Evolutionary conservation across 2,329 filamentous ascomycete genomes (phyloP).

Genomic region (Graphilbum fragrans): DNA sequence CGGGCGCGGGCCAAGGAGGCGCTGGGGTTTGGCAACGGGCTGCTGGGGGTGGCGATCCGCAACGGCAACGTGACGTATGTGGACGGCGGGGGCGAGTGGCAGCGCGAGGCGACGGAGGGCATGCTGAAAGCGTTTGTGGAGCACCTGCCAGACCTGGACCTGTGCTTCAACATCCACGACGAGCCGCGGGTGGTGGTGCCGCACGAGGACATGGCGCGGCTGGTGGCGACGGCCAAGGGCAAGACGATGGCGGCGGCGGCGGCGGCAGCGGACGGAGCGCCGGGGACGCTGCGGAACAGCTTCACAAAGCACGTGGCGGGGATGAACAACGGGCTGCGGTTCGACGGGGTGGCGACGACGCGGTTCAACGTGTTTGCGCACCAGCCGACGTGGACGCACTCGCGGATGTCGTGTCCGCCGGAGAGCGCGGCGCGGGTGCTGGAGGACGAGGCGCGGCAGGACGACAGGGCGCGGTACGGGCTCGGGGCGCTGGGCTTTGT

Average conservation of each 20-base stretch:
- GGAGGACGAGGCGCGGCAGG: slow-evolving; percentile 52
- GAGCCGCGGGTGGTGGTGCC: slow-evolving; percentile 83
- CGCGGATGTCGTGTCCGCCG: slow-evolving; percentile 72
- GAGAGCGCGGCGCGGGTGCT: slow-evolving; percentile 63
- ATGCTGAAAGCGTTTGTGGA: slow-evolving; percentile 77
- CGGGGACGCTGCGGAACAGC: slow-evolving; percentile 35
- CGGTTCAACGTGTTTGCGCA: slow-evolving; percentile 84
- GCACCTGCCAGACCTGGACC: slow-evolving; percentile 86
- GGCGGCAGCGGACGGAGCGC: slow-evolving; percentile 22
- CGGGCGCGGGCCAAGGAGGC: slow-evolving; percentile 67
- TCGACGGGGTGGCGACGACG: slow-evolving; percentile 66
- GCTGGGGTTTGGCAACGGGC: slow-evolving; percentile 68
- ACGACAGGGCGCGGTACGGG: slow-evolving; percentile 58
- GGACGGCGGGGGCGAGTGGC: slow-evolving; percentile 70
- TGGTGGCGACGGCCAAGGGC: slow-evolving; percentile 56
- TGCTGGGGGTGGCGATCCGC: slow-evolving; percentile 70
- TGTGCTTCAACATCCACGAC: slow-evolving; percentile 92
- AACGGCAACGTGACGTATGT: slow-evolving; percentile 59
- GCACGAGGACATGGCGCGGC: slow-evolving; percentile 62
- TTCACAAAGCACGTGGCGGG: slow-evolving; percentile 61
- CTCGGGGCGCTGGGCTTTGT: slow-evolving; percentile 65
- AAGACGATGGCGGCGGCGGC: slow-evolving; percentile 50
- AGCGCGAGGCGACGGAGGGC: slow-evolving; percentile 63
- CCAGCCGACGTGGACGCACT: slow-evolving; percentile 83
- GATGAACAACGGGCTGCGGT: slow-evolving; percentile 57